Evolutionary conservation across 1,139 yeast species (phyloP).

Genomic region (Groenewaldozyma auringiensis): DNA sequence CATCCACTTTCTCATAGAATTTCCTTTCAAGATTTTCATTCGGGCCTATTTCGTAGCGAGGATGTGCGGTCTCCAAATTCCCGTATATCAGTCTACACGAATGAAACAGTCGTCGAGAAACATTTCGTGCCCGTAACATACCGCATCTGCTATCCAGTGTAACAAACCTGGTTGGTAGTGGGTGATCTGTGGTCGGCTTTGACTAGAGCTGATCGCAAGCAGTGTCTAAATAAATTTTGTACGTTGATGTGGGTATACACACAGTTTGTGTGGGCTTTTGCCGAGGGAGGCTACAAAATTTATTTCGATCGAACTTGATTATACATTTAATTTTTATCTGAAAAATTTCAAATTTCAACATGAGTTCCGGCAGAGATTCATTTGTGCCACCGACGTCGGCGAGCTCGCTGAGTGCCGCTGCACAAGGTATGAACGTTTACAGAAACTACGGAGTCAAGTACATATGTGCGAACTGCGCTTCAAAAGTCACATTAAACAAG

Average conservation of each 20-base stretch:
- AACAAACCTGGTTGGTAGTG: no score
- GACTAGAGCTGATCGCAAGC: no score
- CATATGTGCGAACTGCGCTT: constrained; percentile 95
- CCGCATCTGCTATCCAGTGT: no score
- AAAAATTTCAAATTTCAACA: constrained; percentile 6
- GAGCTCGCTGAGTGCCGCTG: constrained; percentile 60
- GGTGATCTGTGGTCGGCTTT: no score
- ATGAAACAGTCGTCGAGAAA: no score
- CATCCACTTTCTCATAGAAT: not conserved
- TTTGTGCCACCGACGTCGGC: constrained; percentile 75
- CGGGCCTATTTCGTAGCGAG: not conserved
- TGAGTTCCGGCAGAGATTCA: constrained; percentile 59
- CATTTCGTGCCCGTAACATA: no score
- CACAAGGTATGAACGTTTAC: constrained; percentile 58
- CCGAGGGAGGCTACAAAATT: no score
- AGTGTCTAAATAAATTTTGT: no score
- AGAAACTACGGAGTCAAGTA: constrained; percentile 84
- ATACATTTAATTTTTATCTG: not conserved
- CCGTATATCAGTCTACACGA: no score
- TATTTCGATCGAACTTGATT: not conserved
- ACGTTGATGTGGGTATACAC: no score
- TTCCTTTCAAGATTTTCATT: not conserved
- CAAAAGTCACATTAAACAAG: constrained; percentile 78
- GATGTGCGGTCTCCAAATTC: no score
- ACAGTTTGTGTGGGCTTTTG: no score